phyloP scores from a whole-genome alignment of 148 eudicot genomes.

The Fagopyrum esculentum region DNA sequence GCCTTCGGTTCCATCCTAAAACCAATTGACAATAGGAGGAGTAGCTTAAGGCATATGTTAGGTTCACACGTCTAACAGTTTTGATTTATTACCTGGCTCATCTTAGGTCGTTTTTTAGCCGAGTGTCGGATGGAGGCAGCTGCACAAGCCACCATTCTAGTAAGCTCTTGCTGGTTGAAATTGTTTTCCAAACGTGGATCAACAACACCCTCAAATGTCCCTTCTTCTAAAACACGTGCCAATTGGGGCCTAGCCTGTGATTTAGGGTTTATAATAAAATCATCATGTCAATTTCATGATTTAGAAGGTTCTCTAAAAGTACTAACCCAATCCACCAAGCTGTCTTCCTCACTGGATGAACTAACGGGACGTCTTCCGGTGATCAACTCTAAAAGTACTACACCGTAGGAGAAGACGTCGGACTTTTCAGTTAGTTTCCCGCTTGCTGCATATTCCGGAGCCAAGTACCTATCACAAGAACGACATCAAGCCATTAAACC shows the following conservation, averaged over 20 bases:
- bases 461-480: slow-evolving; percentile 46
- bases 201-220: slow-evolving; percentile 41
- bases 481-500: neutral
- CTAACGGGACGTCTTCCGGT: slow-evolving; percentile 74
- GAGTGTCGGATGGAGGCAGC: slow-evolving; percentile 66
- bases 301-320: neutral
- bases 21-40: too few species aligned
- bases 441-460: slow-evolving; percentile 89
- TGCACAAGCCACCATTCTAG: slow-evolving; percentile 56
- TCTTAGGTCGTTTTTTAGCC: slow-evolving; percentile 66
- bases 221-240: slow-evolving; percentile 30
- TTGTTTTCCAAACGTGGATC: slow-evolving; percentile 49
- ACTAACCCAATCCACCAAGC: slow-evolving; percentile 78
- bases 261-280: neutral
- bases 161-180: slow-evolving; percentile 52
- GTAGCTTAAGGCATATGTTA: too few species aligned
- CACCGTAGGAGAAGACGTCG: slow-evolving; percentile 63
- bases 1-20: too few species aligned
- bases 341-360: slow-evolving; percentile 42
- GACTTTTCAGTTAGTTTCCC: slow-evolving; percentile 40
- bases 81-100: slow-evolving; percentile 57
- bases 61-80: too few species aligned
- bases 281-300: neutral
- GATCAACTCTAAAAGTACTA: slow-evolving; percentile 76
- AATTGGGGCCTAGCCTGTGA: slow-evolving; percentile 56